Conservation (phyloP, 1,284 basidiomycete species). For the Uromyces viciae-fabae region DNA sequence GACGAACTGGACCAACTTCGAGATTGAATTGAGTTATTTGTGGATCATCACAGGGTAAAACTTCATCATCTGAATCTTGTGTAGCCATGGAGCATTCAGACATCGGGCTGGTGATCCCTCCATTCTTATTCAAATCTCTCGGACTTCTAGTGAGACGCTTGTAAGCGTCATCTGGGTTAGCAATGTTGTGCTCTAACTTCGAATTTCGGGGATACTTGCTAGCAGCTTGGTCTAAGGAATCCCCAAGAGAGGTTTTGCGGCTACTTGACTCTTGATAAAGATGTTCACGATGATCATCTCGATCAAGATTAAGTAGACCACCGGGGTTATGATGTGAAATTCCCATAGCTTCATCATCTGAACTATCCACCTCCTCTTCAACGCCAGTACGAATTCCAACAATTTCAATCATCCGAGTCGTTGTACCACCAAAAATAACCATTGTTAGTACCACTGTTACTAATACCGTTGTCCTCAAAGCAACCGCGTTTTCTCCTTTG, state of each 20-base stretch:
- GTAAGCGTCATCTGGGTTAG: slow-evolving; percentile 34
- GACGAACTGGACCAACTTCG: slow-evolving; percentile 4
- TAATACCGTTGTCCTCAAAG: slow-evolving; percentile 86
- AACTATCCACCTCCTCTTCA: slow-evolving; percentile 73
- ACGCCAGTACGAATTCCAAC: slow-evolving; percentile 94
- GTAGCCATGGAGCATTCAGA: slow-evolving; percentile 44
- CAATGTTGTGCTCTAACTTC: slow-evolving; percentile 10
- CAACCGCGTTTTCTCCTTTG: slow-evolving; percentile 82
- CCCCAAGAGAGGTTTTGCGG: slow-evolving; percentile 33
- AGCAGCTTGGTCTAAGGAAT: slow-evolving; percentile 26
- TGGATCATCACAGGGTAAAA: slow-evolving; percentile 45
- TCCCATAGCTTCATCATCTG: slow-evolving; percentile 64
- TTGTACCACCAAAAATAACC: slow-evolving; percentile 91
- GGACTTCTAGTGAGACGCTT: slow-evolving; percentile 7
- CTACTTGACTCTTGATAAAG: slow-evolving; percentile 52
- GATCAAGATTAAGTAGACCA: slow-evolving; percentile 52
- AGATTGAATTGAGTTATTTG: slow-evolving; percentile 23
- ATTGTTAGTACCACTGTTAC: slow-evolving; percentile 95
- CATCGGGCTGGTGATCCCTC: neutral
- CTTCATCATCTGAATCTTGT: slow-evolving; percentile 48
- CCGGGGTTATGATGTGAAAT: slow-evolving; percentile 56
- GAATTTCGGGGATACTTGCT: neutral
- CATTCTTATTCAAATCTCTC: neutral
- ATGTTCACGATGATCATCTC: slow-evolving; percentile 53
- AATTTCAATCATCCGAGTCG: slow-evolving; percentile 91